phyloP scores from a whole-genome alignment of 305 asterid species.

The Fraxinus albicans region DNA sequence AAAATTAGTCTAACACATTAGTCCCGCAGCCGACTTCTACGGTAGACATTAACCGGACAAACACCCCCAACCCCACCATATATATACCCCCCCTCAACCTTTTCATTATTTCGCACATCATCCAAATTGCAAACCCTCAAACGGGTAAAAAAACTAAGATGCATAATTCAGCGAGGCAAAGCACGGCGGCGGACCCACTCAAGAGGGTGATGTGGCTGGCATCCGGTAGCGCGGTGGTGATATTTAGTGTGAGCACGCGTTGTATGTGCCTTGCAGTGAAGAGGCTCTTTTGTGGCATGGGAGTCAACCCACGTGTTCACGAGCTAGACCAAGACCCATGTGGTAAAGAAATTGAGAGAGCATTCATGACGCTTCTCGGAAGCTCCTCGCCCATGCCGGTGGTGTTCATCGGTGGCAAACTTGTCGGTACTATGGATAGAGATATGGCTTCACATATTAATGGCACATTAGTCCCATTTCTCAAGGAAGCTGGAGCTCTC shows the following conservation, averaged over 20 bases:
- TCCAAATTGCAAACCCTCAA: constrained; percentile 27
- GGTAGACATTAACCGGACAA: neutral
- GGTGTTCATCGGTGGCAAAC: constrained; percentile 52
- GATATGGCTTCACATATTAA: constrained; percentile 54
- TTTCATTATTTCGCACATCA: constrained; percentile 30
- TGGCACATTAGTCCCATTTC: constrained; percentile 50
- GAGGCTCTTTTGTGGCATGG: constrained; percentile 54
- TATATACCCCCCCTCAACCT: constrained; percentile 11
- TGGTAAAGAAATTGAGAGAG: constrained; percentile 40
- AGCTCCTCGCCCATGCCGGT: constrained; percentile 45
- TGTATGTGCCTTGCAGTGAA: constrained; percentile 63
- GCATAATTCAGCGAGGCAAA: constrained; percentile 27
- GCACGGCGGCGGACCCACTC: constrained; percentile 20
- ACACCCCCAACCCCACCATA: neutral
- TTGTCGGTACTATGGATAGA: constrained; percentile 49
- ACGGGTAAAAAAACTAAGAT: constrained; percentile 18
- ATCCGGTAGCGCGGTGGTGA: constrained; percentile 52
- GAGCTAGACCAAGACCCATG: constrained; percentile 52
- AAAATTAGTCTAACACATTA: too few species aligned
- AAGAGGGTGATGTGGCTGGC: constrained; percentile 45
- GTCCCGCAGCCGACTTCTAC: neutral
- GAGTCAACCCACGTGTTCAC: constrained; percentile 48
- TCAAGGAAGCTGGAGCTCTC: constrained; percentile 57
- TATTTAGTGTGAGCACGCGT: constrained; percentile 58
- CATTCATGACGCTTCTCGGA: constrained; percentile 35